Base-by-base conservation (phyloP, 2,329 filamentous ascomycete species). In the Colletotrichum sp. region DNA sequence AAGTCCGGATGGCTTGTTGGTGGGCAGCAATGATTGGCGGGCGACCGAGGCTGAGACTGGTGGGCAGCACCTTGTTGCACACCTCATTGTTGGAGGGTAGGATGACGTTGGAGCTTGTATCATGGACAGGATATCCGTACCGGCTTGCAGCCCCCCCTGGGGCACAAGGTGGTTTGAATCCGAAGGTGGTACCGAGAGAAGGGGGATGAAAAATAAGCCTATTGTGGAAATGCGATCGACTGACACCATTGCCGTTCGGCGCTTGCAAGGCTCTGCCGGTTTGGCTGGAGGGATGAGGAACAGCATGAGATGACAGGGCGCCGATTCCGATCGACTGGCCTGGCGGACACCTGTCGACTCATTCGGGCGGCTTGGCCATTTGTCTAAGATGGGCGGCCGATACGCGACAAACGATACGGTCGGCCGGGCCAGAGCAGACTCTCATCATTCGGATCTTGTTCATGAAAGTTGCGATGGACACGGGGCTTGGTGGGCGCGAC, bases 191-290 rank as follows among this genome's bases (percentile, higher is more conserved):
- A 58, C 30, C 56, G 55, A 75, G 13, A 64, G 56, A 55, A 30
- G 18, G 26, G 38, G 28, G 61, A 32, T 15, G 43, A 32, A 32
- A 30, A 60, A 67, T 21, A 43, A 68, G 56, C 34, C 64, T 64
- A 34, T 64, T 58, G 61, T 62, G 73, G 69, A 58, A 66, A 75
- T 67, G 64, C 21, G 56, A 75, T 73, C 64, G 70, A 72, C 64
- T 38, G 30, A 69, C 24, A 73, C 58, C 64, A 65, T 69, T 52
- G 56, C 70, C 66, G 43, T 73, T 67, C 64, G 58, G 64, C 34
- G 30, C 43, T 69, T 60, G 64, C 73, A 60, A 48, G 70, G 73
- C 64, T 73, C 52, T 62, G 34, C 34, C 28, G 28, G 56, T 26
- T 38, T 73, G 70, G 24, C 38, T 55, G 15, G 43, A 60, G 73